Base-by-base conservation (phyloP, 225 moss, liverwort and hornwort species). In the Rhytidiadelphus loreus region DNA sequence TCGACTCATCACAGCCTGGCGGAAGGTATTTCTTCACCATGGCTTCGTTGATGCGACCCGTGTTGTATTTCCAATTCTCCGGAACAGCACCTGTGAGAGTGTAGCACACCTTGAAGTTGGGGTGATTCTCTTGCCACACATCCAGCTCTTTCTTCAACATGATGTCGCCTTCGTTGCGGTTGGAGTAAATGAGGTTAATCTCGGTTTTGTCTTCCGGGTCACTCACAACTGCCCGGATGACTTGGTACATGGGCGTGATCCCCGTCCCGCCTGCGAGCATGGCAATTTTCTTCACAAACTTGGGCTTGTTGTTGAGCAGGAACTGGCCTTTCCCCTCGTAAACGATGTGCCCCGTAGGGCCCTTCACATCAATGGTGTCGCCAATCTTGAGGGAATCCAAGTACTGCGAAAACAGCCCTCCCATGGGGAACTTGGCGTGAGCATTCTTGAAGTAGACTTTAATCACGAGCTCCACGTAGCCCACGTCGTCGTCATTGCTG, bases 211-310 rank as follows among this genome's bases (percentile, higher is more conserved):
- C 98, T 7, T 94, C 90, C 0, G 95, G 93, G 84, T 99, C 90
- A 4, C 93, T 93, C 8, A 99, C 68, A 13, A 97, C 48, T 0
- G 96, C 98, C 0, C 97, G 94, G 78, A 97, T 96, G 30, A 99
- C 94, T 91, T 99, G 98, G 24, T 93, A 97, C 91, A 99, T 93
- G 88, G 98, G 98, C 18, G 98, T 99, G 10, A 99, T 96, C 5
- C 98, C 98, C 11, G 97, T 99, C 1, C 98, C 98, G 13, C 98
- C 98, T 4, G 92, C 92, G 3, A 99, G 84, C 98, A 99, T 96
- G 63, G 94, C 93, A 4, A 99, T 32, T 6, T 52, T 81, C 86
- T 85, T 92, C 24, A 93, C 96, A 8, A 88, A 80, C 59, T 90
- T 96, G 16, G 91, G 70, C 68, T 87, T 91, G 80, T 85, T 82